Evolutionary conservation across 305 asterid genomes (phyloP), one percentile per base, ranked within the genome.

Genomic region (Rubia balearica): DNA sequence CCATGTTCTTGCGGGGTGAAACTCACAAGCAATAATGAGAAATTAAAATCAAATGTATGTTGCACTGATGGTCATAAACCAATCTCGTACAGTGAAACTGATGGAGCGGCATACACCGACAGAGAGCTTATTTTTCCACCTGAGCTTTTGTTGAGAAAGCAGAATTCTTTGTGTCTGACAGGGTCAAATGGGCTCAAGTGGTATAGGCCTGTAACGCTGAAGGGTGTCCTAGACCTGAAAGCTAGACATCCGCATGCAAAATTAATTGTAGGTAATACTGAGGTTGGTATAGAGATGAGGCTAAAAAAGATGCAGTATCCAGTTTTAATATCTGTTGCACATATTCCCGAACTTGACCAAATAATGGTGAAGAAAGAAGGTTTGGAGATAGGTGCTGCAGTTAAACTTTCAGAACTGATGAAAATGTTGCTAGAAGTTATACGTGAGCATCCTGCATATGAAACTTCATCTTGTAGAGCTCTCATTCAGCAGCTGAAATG

Each of bases 51-150:
- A 71, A 73, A 77, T 68, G 65, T 36, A 36, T 75, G 81, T 68
- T 30, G 53, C 71, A 78, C 67, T 62, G 75, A 80, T 43, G 72
- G 45, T 56, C 72, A 76, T 77, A 83, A 71, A 73, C 97, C 91
- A 6, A 24, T 84, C 67, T 88, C 98, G 69, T 85, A 76, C 85
- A 86, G 78, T 75, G 95, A 85, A 59, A 79, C 76, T 48, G 88
- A 89, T 64, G 98, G 97, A 81, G 87, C 90, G 72, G 67, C 87
- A 2, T 93, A 82, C 83, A 88, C 90, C 11, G 83, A 80, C 41
- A 93, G 84, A 80, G 98, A 93, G 85, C 89, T 90, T 72, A 90
- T 93, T 72, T 93, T 93, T 66, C 98, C 98, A 46, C 96, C 98
- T 5, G 96, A 90, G 73, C 96, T 93, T 81, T 67, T 81, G 71